Conservation (phyloP, 352 stramenopile genomes). For the Phytophthora aleatoria region DNA sequence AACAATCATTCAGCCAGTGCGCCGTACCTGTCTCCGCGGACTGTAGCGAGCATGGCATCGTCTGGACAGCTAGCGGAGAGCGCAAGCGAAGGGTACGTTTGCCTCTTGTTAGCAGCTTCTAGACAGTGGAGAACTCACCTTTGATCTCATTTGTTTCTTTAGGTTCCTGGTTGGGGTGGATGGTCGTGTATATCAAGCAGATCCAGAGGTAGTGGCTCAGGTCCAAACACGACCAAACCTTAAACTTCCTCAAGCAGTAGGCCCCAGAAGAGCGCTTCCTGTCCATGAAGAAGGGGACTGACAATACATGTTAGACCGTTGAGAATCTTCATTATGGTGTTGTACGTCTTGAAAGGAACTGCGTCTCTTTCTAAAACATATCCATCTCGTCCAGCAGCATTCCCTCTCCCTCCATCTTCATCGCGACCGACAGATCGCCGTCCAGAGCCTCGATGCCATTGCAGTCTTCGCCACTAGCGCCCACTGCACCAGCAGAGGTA, state of each 20-base stretch:
- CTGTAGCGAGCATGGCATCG: conserved; percentile 24
- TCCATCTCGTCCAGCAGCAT: conserved; percentile 88
- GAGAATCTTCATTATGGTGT: background rate
- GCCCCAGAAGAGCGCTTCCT: conserved; percentile 27
- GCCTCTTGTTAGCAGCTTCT: background rate
- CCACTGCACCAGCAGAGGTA: conserved; percentile 16
- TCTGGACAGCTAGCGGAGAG: conserved; percentile 52
- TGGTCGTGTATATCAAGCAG: conserved; percentile 82
- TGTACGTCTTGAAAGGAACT: background rate
- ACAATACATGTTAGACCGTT: conserved; percentile 18
- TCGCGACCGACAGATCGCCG: conserved; percentile 67
- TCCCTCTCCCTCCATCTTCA: conserved; percentile 86
- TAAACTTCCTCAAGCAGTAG: conserved; percentile 55
- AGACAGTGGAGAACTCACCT: conserved; percentile 4
- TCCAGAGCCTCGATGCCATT: conserved; percentile 80
- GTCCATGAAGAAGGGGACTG: conserved; percentile 28
- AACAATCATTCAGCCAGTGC: conserved; percentile 57
- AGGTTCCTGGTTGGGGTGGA: conserved; percentile 85
- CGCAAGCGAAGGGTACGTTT: conserved; percentile 67
- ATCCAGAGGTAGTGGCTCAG: conserved; percentile 62
- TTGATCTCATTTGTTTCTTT: conserved; percentile 12
- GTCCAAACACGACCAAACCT: conserved; percentile 48
- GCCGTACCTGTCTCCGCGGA: conserved; percentile 37
- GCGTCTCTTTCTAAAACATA: conserved; percentile 65
- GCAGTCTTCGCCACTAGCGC: conserved; percentile 58